phyloP scores from a whole-genome alignment of 108 stramenopile genomes.

The Nitzschia palea region DNA sequence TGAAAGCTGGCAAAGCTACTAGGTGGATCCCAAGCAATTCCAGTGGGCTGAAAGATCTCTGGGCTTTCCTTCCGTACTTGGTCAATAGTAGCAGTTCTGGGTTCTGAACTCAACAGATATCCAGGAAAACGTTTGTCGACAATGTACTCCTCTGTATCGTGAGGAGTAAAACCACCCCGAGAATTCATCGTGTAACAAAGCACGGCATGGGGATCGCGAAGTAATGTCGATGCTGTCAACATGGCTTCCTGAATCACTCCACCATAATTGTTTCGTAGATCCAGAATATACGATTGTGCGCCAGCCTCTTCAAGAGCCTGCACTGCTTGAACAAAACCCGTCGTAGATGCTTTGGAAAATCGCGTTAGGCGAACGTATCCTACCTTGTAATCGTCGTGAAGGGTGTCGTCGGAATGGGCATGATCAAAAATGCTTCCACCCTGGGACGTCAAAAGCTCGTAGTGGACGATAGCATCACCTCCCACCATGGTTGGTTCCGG shows the following conservation, averaged over 20 bases:
- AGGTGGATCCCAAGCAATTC: slow-evolving; percentile 58
- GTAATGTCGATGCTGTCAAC: slow-evolving; percentile 76
- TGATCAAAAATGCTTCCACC: slow-evolving; percentile 55
- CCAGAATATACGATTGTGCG: slow-evolving; percentile 77
- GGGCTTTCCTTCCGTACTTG: slow-evolving; percentile 72
- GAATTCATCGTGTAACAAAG: slow-evolving; percentile 78
- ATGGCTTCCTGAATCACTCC: slow-evolving; percentile 86
- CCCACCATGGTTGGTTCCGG: slow-evolving; percentile 21
- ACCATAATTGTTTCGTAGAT: slow-evolving; percentile 83
- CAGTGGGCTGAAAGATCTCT: slow-evolving; percentile 48
- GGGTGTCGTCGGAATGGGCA: slow-evolving; percentile 4
- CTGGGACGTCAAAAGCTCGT: slow-evolving; percentile 48
- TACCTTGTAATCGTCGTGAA: slow-evolving; percentile 21
- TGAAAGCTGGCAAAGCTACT: slow-evolving; percentile 71
- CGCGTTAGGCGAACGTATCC: slow-evolving; percentile 85
- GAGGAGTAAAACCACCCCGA: slow-evolving; percentile 78
- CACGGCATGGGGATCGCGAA: slow-evolving; percentile 75
- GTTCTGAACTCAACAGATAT: slow-evolving; percentile 65
- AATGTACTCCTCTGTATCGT: slow-evolving; percentile 78
- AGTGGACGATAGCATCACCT: slow-evolving; percentile 70
- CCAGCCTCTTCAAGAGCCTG: slow-evolving; percentile 63
- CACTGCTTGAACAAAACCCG: slow-evolving; percentile 65
- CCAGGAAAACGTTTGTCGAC: slow-evolving; percentile 78
- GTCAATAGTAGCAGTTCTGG: slow-evolving; percentile 42
- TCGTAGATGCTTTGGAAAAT: slow-evolving; percentile 70